phyloP scores from a whole-genome alignment of 192 early-diverging fungal genomes.

The Rhizophagus clarus region DNA sequence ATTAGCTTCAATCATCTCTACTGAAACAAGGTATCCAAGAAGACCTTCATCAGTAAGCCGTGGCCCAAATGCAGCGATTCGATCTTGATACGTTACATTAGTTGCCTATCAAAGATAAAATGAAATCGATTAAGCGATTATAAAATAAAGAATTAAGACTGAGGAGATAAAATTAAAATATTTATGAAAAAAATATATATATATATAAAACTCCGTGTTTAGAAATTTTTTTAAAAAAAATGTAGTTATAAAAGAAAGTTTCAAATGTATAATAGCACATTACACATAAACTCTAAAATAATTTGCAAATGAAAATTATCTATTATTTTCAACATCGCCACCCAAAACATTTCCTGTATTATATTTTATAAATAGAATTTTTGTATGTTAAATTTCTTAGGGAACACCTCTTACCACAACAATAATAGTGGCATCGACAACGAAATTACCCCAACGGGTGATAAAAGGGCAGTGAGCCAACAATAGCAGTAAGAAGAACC shows the following conservation, averaged over 20 bases:
- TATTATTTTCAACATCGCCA: no score
- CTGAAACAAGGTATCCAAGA: conserved; percentile 64
- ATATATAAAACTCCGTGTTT: no score
- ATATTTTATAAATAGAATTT: neutral
- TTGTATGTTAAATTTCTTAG: neutral
- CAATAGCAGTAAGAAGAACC: conserved; percentile 10
- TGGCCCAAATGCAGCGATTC: conserved; percentile 88
- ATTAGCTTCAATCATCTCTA: conserved; percentile 52
- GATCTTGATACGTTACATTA: conserved; percentile 60
- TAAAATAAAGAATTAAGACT: neutral
- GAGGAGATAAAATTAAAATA: neutral
- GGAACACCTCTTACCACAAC: conserved; percentile 39
- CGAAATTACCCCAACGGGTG: conserved; percentile 8
- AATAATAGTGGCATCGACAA: conserved; percentile 38
- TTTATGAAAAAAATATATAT: neutral
- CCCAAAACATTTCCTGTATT: neutral
- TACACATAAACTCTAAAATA: no score
- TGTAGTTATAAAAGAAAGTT: no score
- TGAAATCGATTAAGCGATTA: neutral
- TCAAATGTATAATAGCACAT: no score
- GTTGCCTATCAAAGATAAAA: conserved; percentile 43
- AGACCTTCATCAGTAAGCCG: conserved; percentile 71
- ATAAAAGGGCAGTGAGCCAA: conserved; percentile 23
- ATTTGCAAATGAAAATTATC: neutral
- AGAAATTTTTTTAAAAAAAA: no score